Evolutionary conservation across 179 eudicot genomes (phyloP), one percentile per base, ranked within the genome.

Genomic region (Beta lomatogona): DNA sequence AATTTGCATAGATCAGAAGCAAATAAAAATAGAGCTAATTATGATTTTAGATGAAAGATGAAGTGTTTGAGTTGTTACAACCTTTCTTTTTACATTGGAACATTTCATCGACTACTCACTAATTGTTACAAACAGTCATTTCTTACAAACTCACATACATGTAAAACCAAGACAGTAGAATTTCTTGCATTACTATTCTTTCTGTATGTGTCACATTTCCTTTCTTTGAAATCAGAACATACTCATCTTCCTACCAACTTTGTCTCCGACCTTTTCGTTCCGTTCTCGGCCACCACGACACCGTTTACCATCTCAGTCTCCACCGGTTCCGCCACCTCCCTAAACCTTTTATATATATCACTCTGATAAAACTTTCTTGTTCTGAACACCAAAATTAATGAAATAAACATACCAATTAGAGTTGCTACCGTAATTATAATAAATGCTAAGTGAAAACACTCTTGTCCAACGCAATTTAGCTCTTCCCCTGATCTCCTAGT

Each of bases 301-400:
- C 53, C 53, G 53, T 55, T n/a, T 36, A 22, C 50, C 74, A 75
- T 66, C 28, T 75, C 77, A 11, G 36, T 18, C 76, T 63, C 64
- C 15, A 9, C 73, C 4, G 11, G 12, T 5, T 50, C 28, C 18
- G 57, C 75, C 16, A 7, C 64, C n/a, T 83, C 79, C 61, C 79
- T 67, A 66, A 78, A 83, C 61, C 57, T 83, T 69, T 46, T 65
- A 21, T 83, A 83, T 57, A 83, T 78, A 31, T 83, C 85, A 58
- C 75, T 67, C 64, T 73, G 9, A 60, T 83, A 83, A 73, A 83
- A 83, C 58, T 66, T 73, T 19, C 79, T 55, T 3, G 85, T 78
- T 58, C 85, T 78, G 6, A 79, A 53, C 16, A 83, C 85, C 63
- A 83, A 83, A 73, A 78, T 57, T 19, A 79, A 14, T 8, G 85